Conservation (phyloP, 1,284 basidiomycete genomes). For the Melampsora larici-populina region DNA sequence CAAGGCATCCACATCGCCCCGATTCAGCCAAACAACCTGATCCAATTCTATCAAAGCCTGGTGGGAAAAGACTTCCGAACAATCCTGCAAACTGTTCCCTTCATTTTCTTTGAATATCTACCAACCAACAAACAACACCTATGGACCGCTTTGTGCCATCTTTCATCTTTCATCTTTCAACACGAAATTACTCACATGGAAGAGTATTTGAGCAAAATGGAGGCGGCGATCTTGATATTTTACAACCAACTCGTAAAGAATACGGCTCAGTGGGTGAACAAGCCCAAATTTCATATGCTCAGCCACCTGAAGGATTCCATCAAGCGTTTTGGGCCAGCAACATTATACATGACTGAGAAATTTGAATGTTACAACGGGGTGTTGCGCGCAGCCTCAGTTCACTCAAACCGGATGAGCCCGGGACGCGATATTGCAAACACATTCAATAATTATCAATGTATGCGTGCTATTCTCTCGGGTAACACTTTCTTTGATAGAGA, state of each 20-base stretch:
- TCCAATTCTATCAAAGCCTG: no score
- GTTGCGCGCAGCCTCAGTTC: background rate
- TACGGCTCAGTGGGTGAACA: conserved; percentile 50
- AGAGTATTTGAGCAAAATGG: conserved; percentile 50
- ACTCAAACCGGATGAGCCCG: background rate
- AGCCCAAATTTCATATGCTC: conserved; percentile 3
- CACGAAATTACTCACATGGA: conserved; percentile 53
- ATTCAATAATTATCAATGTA: background rate
- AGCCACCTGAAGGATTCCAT: conserved; percentile 47
- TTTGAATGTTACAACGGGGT: conserved; percentile 8
- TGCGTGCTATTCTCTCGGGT: background rate
- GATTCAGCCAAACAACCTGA: no score
- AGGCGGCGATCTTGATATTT: background rate
- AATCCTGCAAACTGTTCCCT: conserved; percentile 55
- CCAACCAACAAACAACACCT: conserved; percentile 45
- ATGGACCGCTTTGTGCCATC: no score
- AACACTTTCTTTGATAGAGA: background rate
- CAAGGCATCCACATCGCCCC: no score
- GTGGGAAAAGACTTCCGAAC: conserved; percentile 54
- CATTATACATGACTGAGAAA: background rate
- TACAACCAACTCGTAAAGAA: background rate
- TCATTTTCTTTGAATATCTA: conserved; percentile 54
- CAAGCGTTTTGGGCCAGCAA: background rate
- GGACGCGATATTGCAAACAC: background rate
- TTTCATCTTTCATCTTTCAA: conserved; percentile 55